phyloP scores from a whole-genome alignment of 31 red algal genomes.

The Endocladia muricata region DNA sequence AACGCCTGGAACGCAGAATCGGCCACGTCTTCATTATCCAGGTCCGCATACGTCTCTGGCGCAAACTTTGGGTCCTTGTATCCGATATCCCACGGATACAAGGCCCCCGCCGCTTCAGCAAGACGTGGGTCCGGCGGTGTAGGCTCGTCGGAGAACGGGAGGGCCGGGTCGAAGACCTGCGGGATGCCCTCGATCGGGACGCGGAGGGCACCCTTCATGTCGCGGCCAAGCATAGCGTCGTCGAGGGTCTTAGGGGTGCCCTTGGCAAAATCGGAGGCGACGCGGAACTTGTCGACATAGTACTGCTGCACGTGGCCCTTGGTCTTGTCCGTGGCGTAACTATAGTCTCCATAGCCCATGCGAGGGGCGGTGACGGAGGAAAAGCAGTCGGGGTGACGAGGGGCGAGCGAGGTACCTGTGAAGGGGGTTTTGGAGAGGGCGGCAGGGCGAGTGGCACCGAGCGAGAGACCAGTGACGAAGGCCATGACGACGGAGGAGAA shows the following conservation, averaged over 20 bases:
- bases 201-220: conserved; percentile 48
- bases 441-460: not conserved
- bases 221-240: conserved; percentile 62
- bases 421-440: not conserved
- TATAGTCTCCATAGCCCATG: conserved; percentile 84
- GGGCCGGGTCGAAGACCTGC: conserved; percentile 42
- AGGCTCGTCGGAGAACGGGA: conserved; percentile 8
- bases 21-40: conserved; percentile 53
- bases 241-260: conserved; percentile 8
- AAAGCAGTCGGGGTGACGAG: not conserved
- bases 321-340: conserved; percentile 69
- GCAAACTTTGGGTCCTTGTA: conserved; percentile 51
- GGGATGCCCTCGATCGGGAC: conserved; percentile 69
- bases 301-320: conserved; percentile 72
- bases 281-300: conserved; percentile 85
- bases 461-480: conserved; percentile 20
- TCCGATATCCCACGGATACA: conserved; percentile 68
- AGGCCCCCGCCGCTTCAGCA: conserved; percentile 59
- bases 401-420: not conserved
- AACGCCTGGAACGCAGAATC: conserved; percentile 54
- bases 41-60: conserved; percentile 45
- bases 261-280: conserved; percentile 44
- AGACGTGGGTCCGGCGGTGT: conserved; percentile 62
- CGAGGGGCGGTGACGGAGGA: conserved; percentile 4
- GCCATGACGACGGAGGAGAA: conserved; percentile 18